Evolutionary conservation across 306 rosid species (phyloP).

Genomic region (Senna siamea): DNA sequence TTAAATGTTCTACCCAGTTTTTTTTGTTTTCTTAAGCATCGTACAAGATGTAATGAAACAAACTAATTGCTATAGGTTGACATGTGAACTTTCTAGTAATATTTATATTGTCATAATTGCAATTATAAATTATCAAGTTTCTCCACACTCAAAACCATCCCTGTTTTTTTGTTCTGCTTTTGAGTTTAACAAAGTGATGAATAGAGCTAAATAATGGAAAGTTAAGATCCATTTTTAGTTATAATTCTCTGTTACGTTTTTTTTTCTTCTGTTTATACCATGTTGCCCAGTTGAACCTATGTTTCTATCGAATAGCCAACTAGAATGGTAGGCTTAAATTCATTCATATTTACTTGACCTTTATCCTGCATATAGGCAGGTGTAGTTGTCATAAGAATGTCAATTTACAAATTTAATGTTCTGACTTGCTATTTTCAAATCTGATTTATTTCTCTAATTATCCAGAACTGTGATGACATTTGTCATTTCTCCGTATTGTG

Average conservation of each 20-base stretch:
- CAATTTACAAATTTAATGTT: constrained; percentile 10
- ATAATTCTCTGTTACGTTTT: constrained; percentile 5
- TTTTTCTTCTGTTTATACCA: constrained; percentile 16
- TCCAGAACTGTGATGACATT: not conserved
- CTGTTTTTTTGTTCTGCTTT: not conserved
- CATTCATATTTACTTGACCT: not conserved
- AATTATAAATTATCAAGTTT: constrained; percentile 13
- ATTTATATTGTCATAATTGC: not conserved
- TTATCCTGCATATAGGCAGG: constrained; percentile 16
- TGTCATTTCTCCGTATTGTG: constrained; percentile 18
- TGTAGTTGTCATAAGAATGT: not conserved
- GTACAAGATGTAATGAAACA: not conserved
- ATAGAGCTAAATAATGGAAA: constrained; percentile 21
- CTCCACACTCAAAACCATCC: constrained; percentile 5
- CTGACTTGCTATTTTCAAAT: constrained; percentile 14
- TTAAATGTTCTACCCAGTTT: not conserved
- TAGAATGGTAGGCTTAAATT: constrained; percentile 16
- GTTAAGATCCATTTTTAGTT: constrained; percentile 9
- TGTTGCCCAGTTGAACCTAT: not conserved
- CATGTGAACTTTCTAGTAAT: constrained; percentile 9
- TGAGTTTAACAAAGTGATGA: not conserved
- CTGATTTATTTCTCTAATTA: not conserved
- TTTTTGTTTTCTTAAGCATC: not conserved
- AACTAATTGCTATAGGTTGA: constrained; percentile 17
- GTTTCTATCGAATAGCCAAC: not conserved